Percentiles rank a stretch among this genome's conserved stretches.
phyloP scores from a whole-genome alignment of 2,329 filamentous ascomycete genomes.

The Incumbomyces delicatus region DNA sequence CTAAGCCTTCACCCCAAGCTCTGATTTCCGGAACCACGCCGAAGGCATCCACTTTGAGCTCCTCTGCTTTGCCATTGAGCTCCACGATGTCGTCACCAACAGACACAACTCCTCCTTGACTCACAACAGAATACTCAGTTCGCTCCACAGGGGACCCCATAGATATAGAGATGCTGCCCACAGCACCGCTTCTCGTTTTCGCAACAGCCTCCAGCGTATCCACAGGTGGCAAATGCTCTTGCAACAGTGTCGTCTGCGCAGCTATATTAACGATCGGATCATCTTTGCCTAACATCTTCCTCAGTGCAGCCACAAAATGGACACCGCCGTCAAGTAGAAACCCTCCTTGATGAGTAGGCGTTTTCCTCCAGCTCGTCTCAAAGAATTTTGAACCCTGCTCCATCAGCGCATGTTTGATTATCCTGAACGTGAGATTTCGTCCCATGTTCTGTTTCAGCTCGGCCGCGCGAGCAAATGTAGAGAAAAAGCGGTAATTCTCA shows the following conservation, averaged over 20 bases:
- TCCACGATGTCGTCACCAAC: conserved; percentile 30
- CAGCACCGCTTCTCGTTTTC: conserved; percentile 38
- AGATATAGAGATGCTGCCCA: conserved; percentile 41
- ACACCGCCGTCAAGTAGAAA: conserved; percentile 52
- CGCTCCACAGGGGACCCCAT: conserved; percentile 45
- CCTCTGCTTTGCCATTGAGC: conserved; percentile 29
- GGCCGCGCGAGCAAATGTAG: conserved; percentile 37
- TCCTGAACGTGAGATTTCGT: conserved; percentile 41
- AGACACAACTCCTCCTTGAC: conserved; percentile 42
- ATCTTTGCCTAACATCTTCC: conserved; percentile 38
- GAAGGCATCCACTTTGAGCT: conserved; percentile 39
- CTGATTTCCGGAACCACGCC: conserved; percentile 44
- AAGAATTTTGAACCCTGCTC: conserved; percentile 45
- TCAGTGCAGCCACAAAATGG: conserved; percentile 44
- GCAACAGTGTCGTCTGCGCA: conserved; percentile 41
- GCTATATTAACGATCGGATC: conserved; percentile 36
- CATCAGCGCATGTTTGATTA: conserved; percentile 37
- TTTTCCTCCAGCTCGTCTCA: conserved; percentile 42
- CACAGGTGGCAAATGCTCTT: conserved; percentile 44
- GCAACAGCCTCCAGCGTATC: conserved; percentile 48
- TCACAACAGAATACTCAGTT: conserved; percentile 41
- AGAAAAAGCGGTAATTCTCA: conserved; percentile 49
- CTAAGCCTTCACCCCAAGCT: conserved; percentile 43
- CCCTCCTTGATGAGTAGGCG: conserved; percentile 47
- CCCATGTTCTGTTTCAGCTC: conserved; percentile 40